Evolutionary conservation across 208 protist species (phyloP), one percentile per base, ranked within the genome.

Genomic region (Trypanosoma vivax): DNA sequence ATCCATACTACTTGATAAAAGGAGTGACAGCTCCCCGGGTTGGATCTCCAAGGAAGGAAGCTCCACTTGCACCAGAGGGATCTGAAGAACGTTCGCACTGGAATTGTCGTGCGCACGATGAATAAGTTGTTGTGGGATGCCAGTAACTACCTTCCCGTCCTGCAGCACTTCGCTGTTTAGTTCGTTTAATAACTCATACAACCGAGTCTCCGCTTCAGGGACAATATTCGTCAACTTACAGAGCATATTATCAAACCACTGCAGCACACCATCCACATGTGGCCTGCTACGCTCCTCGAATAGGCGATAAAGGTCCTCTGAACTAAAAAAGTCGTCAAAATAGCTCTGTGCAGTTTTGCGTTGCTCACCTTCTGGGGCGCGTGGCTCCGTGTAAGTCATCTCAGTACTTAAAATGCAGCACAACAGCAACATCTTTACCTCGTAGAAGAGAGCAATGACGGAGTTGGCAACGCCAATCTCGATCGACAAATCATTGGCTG

Each of bases 221-320:
- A 51, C 30, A 27, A 49, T 48, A 9, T 38, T 25, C 5, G 56
- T 35, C 2, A 81, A 27, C 23, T 19, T 39, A 38, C 57, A 51
- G 4, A 87, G 33, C 42, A 50, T 43, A 7, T 28, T 40, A 35
- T 87, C 79, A 33, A 79, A 83, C 79, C 79, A 87, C 43, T 51
- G 54, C 3, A 9, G 52, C 14, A 66, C 47, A 6, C 56, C 64
- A 19, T 73, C 59, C n/a, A 35, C 60, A 25, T 33, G 50, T 6
- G 53, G 55, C 54, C 79, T 75, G 14, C 19, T 53, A 50, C 61
- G 68, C n/a, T 73, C 42, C 19, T 79, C 63, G 25, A 83, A 73
- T 9, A 55, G 53, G 11, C 39, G 43, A 29, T 21, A 19, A 3
- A 68, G 21, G 10, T 68, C 51, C 16, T 60, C 42, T 14, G 39